Evolutionary conservation across 164 flowering plant genomes (phyloP), one percentile per base, ranked within the genome.

Genomic region (Nelumbo lutea): DNA sequence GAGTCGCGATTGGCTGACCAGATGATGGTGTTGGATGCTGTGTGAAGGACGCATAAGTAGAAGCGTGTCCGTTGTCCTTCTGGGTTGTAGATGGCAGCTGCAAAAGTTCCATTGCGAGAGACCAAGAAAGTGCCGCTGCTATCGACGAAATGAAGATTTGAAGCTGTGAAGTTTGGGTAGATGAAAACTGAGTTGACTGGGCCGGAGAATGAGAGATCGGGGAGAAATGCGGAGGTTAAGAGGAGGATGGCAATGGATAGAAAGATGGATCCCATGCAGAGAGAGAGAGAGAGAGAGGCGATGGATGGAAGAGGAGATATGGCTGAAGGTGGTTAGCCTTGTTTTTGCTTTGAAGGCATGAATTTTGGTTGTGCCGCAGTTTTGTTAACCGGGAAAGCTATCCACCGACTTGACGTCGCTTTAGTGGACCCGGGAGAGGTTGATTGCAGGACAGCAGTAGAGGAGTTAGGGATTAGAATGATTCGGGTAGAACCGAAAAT

Each of bases 1-100:
- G 80, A 46, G 67, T 85, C 79, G 1, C 87, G 84, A 68, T 89
- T 91, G 40, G 97, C 97, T 2, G 97, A 80, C 97, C 98, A 93
- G 67, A 83, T 81, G 72, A 89, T 61, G n/a, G 80, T 55, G 72
- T 81, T 72, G 46, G 98, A 91, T 1, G 64, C 73, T 8, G 61
- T 82, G 70, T 93, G 96, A 61, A 85, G 69, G 68, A 93, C 76
- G 68, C 86, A 86, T 58, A 93, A 72, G 81, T 89, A 88, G 85
- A 80, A 88, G 52, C 75, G 74, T 52, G 39, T 14, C 47, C 70
- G 73, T 45, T 75, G 72, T 2, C 66, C 46, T 0, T 58, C 78
- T 7, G 96, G 93, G 67, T 83, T 87, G 79, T 70, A 71, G 53
- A 93, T 82, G 51, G 89, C 76, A n/a, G 90, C 91, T 44, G 67